Evolutionary conservation across 257 asterid species (phyloP).

Genomic region (Penstemon davidsonii): DNA sequence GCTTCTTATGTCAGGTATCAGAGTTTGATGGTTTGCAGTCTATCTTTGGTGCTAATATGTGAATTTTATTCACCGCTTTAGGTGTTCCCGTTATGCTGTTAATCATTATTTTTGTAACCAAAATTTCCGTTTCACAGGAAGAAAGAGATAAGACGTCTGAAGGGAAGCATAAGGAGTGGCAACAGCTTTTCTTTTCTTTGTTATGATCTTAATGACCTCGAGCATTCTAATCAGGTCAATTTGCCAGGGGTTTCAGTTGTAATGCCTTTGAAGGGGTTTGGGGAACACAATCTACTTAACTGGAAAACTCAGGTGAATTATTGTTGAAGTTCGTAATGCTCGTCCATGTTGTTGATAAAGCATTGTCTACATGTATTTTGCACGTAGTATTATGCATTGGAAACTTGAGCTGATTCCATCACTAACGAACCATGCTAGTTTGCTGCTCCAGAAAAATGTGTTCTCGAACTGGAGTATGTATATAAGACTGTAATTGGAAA

Average conservation of each 20-base stretch:
- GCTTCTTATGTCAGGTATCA: slow-evolving; percentile 91
- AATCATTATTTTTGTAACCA: slow-evolving; percentile 17
- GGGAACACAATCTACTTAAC: slow-evolving; percentile 96
- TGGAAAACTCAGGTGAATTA: slow-evolving; percentile 92
- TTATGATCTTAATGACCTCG: slow-evolving; percentile 69
- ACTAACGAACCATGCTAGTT: slow-evolving; percentile 7
- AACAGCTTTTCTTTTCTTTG: slow-evolving; percentile 77
- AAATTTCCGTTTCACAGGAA: slow-evolving; percentile 52
- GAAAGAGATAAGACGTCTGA: slow-evolving; percentile 73
- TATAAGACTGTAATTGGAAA: slow-evolving; percentile 2
- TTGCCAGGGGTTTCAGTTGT: slow-evolving; percentile 93
- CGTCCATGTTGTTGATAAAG: slow-evolving; percentile 16
- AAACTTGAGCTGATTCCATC: not conserved
- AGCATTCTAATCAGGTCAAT: slow-evolving; percentile 72
- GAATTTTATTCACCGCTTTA: slow-evolving; percentile 9
- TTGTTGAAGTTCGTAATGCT: slow-evolving; percentile 23
- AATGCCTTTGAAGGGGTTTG: slow-evolving; percentile 97
- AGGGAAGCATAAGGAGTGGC: slow-evolving; percentile 56
- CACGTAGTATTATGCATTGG: slow-evolving; percentile 9
- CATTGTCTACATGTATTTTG: slow-evolving; percentile 16
- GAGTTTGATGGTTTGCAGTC: slow-evolving; percentile 17
- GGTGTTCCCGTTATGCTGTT: slow-evolving; percentile 12
- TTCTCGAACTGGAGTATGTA: slow-evolving; percentile 13
- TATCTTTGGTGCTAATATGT: slow-evolving; percentile 9
- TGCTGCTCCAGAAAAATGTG: slow-evolving; percentile 4